These are phyloP conservation scores for Coleophoma eucalyptorum DNA, from an alignment of 2,329 filamentous ascomycete species.

Conservation along the genomic window DNA sequence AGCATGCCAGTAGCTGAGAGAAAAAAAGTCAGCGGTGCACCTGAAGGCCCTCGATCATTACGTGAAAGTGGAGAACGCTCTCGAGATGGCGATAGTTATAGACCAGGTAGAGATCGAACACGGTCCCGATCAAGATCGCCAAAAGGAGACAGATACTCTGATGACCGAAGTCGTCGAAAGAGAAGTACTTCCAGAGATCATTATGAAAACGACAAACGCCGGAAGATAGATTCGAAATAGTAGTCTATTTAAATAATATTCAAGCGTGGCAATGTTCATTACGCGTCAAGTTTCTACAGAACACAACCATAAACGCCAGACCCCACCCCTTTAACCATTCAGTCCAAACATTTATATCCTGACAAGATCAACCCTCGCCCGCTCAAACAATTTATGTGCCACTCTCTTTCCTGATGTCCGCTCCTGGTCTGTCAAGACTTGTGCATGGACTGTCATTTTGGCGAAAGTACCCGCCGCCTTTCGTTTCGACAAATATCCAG, in stretches of 20 bases:
- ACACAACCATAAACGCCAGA: too few species aligned
- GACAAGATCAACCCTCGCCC: slow-evolving; percentile 82
- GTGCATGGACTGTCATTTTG: slow-evolving; percentile 70
- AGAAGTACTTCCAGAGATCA: slow-evolving; percentile 53
- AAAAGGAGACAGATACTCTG: slow-evolving; percentile 40
- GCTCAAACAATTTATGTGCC: slow-evolving; percentile 73
- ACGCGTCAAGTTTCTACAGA: not conserved
- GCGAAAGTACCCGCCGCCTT: slow-evolving; percentile 83
- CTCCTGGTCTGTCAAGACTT: slow-evolving; percentile 54
- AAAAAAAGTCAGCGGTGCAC: slow-evolving; percentile 21
- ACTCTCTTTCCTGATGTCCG: slow-evolving; percentile 52
- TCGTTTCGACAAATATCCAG: slow-evolving; percentile 80
- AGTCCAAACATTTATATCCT: slow-evolving; percentile 52
- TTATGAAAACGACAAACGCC: slow-evolving; percentile 56
- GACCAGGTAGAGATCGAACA: slow-evolving; percentile 28
- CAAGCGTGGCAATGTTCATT: not conserved
- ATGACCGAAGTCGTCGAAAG: slow-evolving; percentile 48
- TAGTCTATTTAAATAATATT: not conserved
- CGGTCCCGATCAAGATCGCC: slow-evolving; percentile 53
- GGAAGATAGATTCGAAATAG: slow-evolving; percentile 43
- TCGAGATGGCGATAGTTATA: slow-evolving; percentile 27
- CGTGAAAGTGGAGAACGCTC: slow-evolving; percentile 25
- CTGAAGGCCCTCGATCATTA: slow-evolving; percentile 24
- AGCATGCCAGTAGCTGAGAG: slow-evolving; percentile 65
- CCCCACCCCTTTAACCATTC: too few species aligned